These are phyloP conservation scores for Oenanthe javanica DNA, from an alignment of 140 eudicot genomes.

Conservation along the genomic window DNA sequence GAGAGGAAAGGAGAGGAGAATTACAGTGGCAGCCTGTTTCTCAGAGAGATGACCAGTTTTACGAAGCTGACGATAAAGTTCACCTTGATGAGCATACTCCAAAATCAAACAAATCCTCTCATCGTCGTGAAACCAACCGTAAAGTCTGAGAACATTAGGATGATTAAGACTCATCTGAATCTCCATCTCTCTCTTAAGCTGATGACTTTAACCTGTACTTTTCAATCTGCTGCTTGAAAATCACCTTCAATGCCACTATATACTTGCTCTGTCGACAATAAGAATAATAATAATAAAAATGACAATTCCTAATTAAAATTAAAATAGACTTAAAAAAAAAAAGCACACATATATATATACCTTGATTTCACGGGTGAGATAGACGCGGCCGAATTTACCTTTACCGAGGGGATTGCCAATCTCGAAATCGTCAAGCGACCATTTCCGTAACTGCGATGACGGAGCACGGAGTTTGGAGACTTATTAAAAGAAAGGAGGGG, in stretches of 20 bases:
- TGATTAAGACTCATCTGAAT: slow-evolving; percentile 72
- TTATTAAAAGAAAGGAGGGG: neutral
- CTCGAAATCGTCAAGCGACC: slow-evolving; percentile 74
- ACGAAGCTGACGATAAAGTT: slow-evolving; percentile 61
- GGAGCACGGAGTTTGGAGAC: neutral
- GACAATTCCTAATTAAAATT: slow-evolving; percentile 6
- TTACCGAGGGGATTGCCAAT: slow-evolving; percentile 81
- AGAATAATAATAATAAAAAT: neutral
- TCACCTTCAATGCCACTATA: slow-evolving; percentile 84
- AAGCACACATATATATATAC: slow-evolving; percentile 12
- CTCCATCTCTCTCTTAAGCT: slow-evolving; percentile 82
- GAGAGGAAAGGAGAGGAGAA: neutral
- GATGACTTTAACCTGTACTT: slow-evolving; percentile 73
- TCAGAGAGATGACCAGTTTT: slow-evolving; percentile 53
- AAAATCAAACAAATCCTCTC: slow-evolving; percentile 74
- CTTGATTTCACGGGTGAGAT: slow-evolving; percentile 86
- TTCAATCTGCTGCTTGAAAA: slow-evolving; percentile 83
- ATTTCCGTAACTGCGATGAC: slow-evolving; percentile 13
- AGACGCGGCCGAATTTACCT: slow-evolving; percentile 92
- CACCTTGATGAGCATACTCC: slow-evolving; percentile 93
- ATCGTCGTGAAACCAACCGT: slow-evolving; percentile 83
- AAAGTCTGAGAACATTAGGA: slow-evolving; percentile 67
- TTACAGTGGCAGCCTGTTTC: slow-evolving; percentile 80
- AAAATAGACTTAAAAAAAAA: neutral
- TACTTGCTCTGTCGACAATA: slow-evolving; percentile 43